Evolutionary conservation across 371 early-diverging fungal species (phyloP).

Genomic region (Haplosporangium sp.): DNA sequence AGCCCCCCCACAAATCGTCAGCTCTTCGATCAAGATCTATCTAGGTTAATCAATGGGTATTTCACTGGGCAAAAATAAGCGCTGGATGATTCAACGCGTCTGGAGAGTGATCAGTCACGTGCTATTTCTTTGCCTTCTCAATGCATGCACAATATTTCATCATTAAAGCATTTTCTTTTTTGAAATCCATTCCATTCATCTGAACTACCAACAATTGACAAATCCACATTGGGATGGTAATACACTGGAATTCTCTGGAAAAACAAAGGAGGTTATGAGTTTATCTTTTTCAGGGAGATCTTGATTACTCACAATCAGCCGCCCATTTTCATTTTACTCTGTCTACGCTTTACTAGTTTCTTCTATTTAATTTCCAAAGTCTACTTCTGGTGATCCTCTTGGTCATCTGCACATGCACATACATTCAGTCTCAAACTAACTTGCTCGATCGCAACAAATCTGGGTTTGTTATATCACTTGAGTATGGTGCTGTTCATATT

Average conservation of each 20-base stretch:
- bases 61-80: no score
- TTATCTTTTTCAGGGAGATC: neutral
- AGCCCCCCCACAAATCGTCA: neutral
- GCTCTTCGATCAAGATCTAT: no score
- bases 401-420: constrained; percentile 87
- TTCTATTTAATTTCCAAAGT: constrained; percentile 87
- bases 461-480: constrained; percentile 56
- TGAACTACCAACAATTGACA: neutral
- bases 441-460: constrained; percentile 79
- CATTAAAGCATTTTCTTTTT: no score
- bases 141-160: no score
- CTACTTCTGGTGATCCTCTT: constrained; percentile 81
- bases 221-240: constrained; percentile 17
- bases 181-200: no score
- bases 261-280: neutral
- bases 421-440: constrained; percentile 78
- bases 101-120: no score
- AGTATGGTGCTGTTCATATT: neutral
- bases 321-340: neutral
- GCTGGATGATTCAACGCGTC: no score
- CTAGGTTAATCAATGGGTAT: no score
- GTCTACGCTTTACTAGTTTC: constrained; percentile 61
- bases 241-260: neutral
- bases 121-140: no score
- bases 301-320: neutral